Percentiles rank a stretch among this genome's conserved stretches.
These are phyloP conservation scores for Dioscorea alata DNA, from an alignment of 106 monocot genomes.

Conservation along the genomic window DNA sequence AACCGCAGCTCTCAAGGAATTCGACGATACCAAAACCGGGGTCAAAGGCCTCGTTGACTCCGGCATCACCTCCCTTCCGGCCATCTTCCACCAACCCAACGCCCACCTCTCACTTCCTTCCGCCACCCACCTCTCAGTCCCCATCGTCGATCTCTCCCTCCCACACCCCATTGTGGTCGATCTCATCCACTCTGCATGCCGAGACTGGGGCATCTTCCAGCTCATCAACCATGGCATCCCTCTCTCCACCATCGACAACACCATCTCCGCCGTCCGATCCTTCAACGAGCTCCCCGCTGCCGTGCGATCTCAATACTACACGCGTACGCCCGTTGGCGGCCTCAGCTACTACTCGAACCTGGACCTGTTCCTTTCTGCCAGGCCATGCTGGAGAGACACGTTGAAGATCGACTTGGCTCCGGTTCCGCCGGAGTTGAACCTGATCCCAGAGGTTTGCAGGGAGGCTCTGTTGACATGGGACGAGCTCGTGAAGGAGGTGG, in stretches of 20 bases:
- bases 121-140: slow-evolving; percentile 20
- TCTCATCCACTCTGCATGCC: slow-evolving; percentile 13
- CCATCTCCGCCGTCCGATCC: slow-evolving; percentile 29
- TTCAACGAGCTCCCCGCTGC: slow-evolving; percentile 38
- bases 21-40: slow-evolving; percentile 31
- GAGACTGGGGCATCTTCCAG: slow-evolving; percentile 50
- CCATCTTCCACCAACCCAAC: slow-evolving; percentile 36
- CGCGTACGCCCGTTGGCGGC: slow-evolving; percentile 8
- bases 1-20: slow-evolving; percentile 11
- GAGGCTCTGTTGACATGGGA: slow-evolving; percentile 34
- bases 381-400: slow-evolving; percentile 48
- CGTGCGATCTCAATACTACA: slow-evolving; percentile 18
- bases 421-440: slow-evolving; percentile 15
- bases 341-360: slow-evolving; percentile 34
- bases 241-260: neutral
- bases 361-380: slow-evolving; percentile 26
- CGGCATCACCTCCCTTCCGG: slow-evolving; percentile 29
- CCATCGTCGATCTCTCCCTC: slow-evolving; percentile 46
- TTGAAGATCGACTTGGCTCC: slow-evolving; percentile 14
- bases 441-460: slow-evolving; percentile 31
- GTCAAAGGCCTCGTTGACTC: slow-evolving; percentile 47
- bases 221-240: slow-evolving; percentile 34
- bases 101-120: neutral
- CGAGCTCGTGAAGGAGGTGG: slow-evolving; percentile 22
- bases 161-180: slow-evolving; percentile 19